Percentiles rank a stretch among this genome's conserved stretches.
Conservation (phyloP, 75 land plant species). For the Pinus taeda region DNA sequence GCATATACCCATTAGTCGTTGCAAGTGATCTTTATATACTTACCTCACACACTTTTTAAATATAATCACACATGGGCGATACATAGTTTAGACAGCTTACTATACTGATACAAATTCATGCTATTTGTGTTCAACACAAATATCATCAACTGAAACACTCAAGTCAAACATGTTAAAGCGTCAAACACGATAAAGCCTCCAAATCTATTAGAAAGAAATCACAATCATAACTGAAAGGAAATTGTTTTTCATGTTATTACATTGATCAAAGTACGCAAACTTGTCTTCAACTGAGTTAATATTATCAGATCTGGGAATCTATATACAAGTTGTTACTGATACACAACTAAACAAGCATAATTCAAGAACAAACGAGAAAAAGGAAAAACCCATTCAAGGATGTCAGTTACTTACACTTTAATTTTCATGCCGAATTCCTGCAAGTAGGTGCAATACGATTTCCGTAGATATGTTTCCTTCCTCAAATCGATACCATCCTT, state of each 20-base stretch:
- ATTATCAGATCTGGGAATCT: too few species aligned
- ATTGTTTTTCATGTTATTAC: too few species aligned
- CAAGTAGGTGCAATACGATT: constrained; percentile 62
- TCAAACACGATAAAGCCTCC: background rate
- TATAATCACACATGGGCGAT: too few species aligned
- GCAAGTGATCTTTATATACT: too few species aligned
- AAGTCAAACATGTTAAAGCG: background rate
- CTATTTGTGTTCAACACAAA: background rate
- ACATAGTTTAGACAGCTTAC: background rate
- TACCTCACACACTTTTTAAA: too few species aligned
- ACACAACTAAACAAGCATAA: too few species aligned
- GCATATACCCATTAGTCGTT: too few species aligned
- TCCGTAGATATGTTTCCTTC: constrained; percentile 58
- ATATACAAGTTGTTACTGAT: too few species aligned
- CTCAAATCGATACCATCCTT: constrained; percentile 44
- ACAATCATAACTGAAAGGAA: too few species aligned
- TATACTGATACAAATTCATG: too few species aligned
- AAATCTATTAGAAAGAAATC: background rate
- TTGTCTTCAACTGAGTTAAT: background rate
- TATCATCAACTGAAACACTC: background rate
- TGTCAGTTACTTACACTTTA: constrained; percentile 52
- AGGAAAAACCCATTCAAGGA: too few species aligned
- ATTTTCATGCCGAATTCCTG: constrained; percentile 67
- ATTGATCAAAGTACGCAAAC: background rate
- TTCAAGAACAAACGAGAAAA: too few species aligned